Conservation (phyloP, 108 stramenopile species). For the Cylindrotheca fusiformis region DNA sequence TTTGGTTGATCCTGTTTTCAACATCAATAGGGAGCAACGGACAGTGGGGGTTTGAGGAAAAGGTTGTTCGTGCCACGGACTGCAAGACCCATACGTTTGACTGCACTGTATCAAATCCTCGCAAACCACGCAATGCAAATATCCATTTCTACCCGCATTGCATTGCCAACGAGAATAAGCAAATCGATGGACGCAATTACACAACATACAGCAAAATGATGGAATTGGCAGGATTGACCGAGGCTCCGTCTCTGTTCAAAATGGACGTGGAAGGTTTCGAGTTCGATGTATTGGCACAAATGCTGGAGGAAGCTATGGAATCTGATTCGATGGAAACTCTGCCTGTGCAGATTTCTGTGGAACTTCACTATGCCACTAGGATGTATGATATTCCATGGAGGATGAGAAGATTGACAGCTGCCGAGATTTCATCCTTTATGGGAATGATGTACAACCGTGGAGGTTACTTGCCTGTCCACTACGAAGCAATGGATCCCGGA, state of each 20-base stretch:
- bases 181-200: background rate
- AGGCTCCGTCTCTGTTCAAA: constrained; percentile 34
- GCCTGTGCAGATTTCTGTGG: constrained; percentile 37
- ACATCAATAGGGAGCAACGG: constrained; percentile 46
- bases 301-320: constrained; percentile 4
- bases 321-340: background rate
- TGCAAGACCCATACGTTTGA: constrained; percentile 43
- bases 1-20: too few species aligned
- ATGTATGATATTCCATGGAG: constrained; percentile 45
- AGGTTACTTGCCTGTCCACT: constrained; percentile 34
- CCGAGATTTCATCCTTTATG: constrained; percentile 39
- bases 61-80: constrained; percentile 11
- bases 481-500: background rate
- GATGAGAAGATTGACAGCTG: constrained; percentile 20
- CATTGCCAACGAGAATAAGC: background rate
- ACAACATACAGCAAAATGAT: background rate
- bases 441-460: constrained; percentile 25
- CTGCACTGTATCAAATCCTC: constrained; percentile 27
- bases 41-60: constrained; percentile 38
- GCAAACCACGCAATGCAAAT: constrained; percentile 10
- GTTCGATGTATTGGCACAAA: constrained; percentile 30
- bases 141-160: constrained; percentile 28
- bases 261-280: constrained; percentile 52
- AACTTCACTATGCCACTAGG: constrained; percentile 44
- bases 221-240: constrained; percentile 2